Evolutionary conservation across 2,329 filamentous ascomycete species (phyloP).

Genomic region (Corynespora cassiicola): DNA sequence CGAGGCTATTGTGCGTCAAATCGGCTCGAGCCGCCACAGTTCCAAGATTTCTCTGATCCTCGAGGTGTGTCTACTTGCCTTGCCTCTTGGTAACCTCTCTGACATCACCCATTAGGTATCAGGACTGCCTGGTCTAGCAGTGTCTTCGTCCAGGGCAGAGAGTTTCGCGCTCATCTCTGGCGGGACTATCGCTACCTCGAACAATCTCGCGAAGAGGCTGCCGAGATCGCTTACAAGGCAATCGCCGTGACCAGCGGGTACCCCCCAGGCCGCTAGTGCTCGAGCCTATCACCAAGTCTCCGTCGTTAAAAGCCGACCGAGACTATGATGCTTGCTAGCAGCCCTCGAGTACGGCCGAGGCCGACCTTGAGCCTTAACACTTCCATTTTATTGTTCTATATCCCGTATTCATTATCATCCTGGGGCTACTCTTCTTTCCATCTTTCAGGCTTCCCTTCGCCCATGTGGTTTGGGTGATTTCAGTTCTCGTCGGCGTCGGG

Average conservation of each 20-base stretch:
- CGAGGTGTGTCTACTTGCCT: slow-evolving; percentile 32
- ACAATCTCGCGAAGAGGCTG: slow-evolving; percentile 45
- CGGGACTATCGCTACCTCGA: slow-evolving; percentile 45
- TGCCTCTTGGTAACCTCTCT: slow-evolving; percentile 10
- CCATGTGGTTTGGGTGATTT: no score
- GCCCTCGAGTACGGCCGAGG: no score
- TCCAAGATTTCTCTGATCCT: slow-evolving; percentile 45
- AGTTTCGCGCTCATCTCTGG: slow-evolving; percentile 42
- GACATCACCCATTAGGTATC: slow-evolving; percentile 30
- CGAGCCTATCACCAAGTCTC: no score
- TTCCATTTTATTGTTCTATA: no score
- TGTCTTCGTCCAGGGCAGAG: slow-evolving; percentile 41
- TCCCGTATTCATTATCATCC: no score
- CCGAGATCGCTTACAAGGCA: slow-evolving; percentile 42
- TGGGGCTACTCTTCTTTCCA: no score
- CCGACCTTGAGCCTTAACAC: no score
- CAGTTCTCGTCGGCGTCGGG: no score
- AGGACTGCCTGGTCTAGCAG: slow-evolving; percentile 45
- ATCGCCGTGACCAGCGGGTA: slow-evolving; percentile 21
- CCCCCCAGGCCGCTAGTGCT: no score
- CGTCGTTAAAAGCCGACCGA: no score
- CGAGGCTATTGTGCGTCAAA: slow-evolving; percentile 41
- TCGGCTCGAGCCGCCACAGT: slow-evolving; percentile 43
- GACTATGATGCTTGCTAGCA: no score
- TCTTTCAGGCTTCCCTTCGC: no score